A percentile compares a stretch with the other conserved stretches of the same genome.
These are phyloP conservation scores for Eurotiales sp. DNA, from an alignment of 2,329 filamentous ascomycete genomes.

Conservation along the genomic window DNA sequence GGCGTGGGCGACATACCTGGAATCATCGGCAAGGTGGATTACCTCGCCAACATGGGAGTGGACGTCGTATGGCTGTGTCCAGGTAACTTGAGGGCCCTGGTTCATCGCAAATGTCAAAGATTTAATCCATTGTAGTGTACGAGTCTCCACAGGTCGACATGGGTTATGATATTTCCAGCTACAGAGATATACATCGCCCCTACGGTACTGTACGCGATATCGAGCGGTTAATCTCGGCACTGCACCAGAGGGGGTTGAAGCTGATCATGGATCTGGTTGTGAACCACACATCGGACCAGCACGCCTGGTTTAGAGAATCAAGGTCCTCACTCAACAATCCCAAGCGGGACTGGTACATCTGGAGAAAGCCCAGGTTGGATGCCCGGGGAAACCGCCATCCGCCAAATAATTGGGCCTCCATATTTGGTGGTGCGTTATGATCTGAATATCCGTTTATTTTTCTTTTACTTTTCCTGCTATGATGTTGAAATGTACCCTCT, in stretches of 20 bases:
- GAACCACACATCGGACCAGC: slow-evolving; percentile 71
- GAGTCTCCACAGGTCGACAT: slow-evolving; percentile 54
- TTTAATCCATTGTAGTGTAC: too few relatives aligned
- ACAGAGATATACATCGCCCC: slow-evolving; percentile 60
- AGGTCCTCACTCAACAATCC: slow-evolving; percentile 58
- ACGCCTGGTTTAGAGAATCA: slow-evolving; percentile 68
- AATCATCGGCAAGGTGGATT: slow-evolving; percentile 62
- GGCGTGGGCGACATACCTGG: slow-evolving; percentile 65
- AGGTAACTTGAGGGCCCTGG: too few relatives aligned
- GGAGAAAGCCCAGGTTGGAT: slow-evolving; percentile 49
- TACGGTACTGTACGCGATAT: slow-evolving; percentile 67
- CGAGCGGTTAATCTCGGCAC: slow-evolving; percentile 57
- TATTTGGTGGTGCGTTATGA: slow-evolving; percentile 41
- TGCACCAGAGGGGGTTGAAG: slow-evolving; percentile 62
- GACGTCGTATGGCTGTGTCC: slow-evolving; percentile 57
- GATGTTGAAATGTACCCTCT: too few relatives aligned
- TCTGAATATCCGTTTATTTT: slow-evolving; percentile 37
- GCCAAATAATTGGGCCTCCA: slow-evolving; percentile 69
- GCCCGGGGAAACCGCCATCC: slow-evolving; percentile 61
- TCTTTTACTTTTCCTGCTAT: too few relatives aligned
- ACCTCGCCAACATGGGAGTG: slow-evolving; percentile 59
- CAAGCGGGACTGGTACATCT: slow-evolving; percentile 68
- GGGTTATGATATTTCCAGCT: slow-evolving; percentile 57
- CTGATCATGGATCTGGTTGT: slow-evolving; percentile 73
- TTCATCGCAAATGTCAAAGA: too few relatives aligned